A percentile compares a stretch with the other conserved stretches of the same genome.
phyloP scores from a whole-genome alignment of 2,329 filamentous ascomycete genomes.

The Aspergillus sp. region DNA sequence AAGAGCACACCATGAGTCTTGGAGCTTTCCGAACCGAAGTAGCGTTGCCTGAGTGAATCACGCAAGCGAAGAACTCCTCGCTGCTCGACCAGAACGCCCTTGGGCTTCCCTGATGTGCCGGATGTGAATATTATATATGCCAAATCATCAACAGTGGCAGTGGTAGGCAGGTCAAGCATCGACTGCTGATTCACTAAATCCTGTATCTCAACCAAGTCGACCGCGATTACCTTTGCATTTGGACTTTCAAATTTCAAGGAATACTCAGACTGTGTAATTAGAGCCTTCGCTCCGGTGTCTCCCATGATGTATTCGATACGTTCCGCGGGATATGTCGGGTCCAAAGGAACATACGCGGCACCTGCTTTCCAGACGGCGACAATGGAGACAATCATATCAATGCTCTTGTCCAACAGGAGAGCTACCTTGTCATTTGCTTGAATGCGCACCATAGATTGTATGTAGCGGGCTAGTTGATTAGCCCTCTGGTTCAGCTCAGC shows the following conservation, averaged over 20 bases:
- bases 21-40: not conserved
- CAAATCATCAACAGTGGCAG: not conserved
- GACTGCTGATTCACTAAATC: not conserved
- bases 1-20: not conserved
- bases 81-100: not conserved
- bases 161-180: not conserved
- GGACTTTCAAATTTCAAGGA: not conserved
- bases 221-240: not conserved
- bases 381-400: not conserved
- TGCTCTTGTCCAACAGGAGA: not conserved
- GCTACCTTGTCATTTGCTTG: not conserved
- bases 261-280: not conserved
- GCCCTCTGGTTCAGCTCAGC: not conserved
- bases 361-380: not conserved
- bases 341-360: not conserved
- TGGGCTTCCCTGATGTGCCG: not conserved
- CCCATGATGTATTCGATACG: not conserved
- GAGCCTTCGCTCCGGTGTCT: not conserved
- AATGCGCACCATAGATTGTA: not conserved
- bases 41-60: not conserved
- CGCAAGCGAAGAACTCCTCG: not conserved
- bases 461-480: not conserved
- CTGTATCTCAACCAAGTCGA: not conserved
- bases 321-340: not conserved
- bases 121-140: not conserved